Conservation (phyloP, 1,284 basidiomycete genomes). For the Naganishia liquefaciens region DNA sequence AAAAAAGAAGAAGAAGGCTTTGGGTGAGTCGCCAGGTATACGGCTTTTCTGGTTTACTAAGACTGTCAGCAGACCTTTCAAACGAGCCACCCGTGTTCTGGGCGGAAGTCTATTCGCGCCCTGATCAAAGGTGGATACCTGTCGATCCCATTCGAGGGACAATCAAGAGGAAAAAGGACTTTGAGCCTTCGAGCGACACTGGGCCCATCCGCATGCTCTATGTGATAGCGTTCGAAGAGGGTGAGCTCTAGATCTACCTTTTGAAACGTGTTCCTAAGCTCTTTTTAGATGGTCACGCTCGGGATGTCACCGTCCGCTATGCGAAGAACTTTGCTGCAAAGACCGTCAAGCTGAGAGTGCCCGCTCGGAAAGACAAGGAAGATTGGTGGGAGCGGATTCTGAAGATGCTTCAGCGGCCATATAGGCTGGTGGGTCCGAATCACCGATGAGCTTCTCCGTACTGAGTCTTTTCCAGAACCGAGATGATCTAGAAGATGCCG, state of each 20-base stretch:
- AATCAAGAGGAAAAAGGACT: conserved; percentile 76
- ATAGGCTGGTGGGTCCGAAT: conserved; percentile 66
- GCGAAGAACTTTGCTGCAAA: conserved; percentile 80
- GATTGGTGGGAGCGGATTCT: conserved; percentile 85
- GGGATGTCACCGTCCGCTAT: conserved; percentile 61
- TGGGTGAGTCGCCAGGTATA: conserved; percentile 36
- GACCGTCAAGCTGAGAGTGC: conserved; percentile 77
- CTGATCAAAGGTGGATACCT: conserved; percentile 88
- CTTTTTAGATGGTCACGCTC: conserved; percentile 56
- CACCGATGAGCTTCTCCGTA: background rate
- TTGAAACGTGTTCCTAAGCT: conserved; percentile 4
- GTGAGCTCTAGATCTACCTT: conserved; percentile 56
- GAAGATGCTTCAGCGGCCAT: conserved; percentile 66
- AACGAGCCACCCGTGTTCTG: conserved; percentile 83
- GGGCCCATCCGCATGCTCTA: conserved; percentile 86
- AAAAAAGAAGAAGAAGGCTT: conserved; percentile 40
- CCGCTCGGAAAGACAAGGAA: conserved; percentile 63
- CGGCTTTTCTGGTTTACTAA: no score
- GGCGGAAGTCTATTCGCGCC: conserved; percentile 94
- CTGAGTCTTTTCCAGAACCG: conserved; percentile 63
- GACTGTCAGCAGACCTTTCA: conserved; percentile 41
- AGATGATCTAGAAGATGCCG: conserved; percentile 92
- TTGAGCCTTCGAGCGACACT: conserved; percentile 67
- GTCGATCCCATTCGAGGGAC: conserved; percentile 83
- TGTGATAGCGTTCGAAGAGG: conserved; percentile 92